Conservation (phyloP, 768 basidiomycete genomes). For the Tylopilus sp. region DNA sequence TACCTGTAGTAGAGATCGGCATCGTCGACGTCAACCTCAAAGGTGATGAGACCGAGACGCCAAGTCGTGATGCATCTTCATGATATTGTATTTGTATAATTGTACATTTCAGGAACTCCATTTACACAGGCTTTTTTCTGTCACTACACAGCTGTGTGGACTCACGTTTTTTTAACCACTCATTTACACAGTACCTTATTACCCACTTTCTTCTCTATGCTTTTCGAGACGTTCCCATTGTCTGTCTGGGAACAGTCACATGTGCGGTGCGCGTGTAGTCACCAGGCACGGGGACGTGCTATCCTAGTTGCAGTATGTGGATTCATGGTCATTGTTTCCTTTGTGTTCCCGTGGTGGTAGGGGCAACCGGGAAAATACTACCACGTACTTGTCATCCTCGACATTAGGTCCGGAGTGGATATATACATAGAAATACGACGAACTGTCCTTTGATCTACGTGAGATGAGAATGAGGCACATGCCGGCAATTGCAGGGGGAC, state of each 20-base stretch:
- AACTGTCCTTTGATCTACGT: neutral
- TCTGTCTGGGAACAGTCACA: neutral
- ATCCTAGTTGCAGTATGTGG: neutral
- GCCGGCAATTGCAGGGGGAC: neutral
- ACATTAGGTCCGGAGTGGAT: neutral
- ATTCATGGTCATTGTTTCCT: neutral
- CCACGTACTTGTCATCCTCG: neutral
- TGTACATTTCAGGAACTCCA: slow-evolving; percentile 1
- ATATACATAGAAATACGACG: neutral
- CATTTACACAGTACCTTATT: slow-evolving; percentile 6
- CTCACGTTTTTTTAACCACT: neutral
- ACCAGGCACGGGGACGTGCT: neutral
- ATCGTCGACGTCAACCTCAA: slow-evolving; percentile 18
- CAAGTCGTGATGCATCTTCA: slow-evolving; percentile 3
- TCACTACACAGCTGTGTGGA: slow-evolving; percentile 4
- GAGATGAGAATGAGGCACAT: neutral
- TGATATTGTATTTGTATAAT: slow-evolving; percentile 10
- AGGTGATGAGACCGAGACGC: neutral
- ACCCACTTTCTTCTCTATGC: neutral
- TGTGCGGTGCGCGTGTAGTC: neutral
- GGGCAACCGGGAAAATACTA: neutral
- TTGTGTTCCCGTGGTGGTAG: neutral
- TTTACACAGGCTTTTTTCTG: neutral
- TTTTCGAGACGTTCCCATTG: neutral
- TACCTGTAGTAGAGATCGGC: slow-evolving; percentile 35